phyloP scores from a whole-genome alignment of 495 filamentous ascomycete species.

The Penicillium crystallinum region DNA sequence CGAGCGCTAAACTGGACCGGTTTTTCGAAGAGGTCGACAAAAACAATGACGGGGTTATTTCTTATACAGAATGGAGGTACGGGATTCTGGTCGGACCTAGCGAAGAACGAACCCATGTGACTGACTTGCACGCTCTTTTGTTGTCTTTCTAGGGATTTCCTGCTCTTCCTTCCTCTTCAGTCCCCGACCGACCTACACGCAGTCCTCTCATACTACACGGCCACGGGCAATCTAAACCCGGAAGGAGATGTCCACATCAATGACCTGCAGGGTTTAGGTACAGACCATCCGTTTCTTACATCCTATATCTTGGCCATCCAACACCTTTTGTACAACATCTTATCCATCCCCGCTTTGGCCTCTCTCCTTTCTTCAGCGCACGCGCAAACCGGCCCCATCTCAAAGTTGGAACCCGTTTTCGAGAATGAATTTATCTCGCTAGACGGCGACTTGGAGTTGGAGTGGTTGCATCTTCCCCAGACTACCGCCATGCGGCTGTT shows the following conservation, averaged over 20 bases:
- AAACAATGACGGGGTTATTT: slow-evolving; percentile 84
- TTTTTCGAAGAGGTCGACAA: slow-evolving; percentile 89
- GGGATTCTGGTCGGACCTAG: slow-evolving; percentile 17
- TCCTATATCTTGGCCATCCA: slow-evolving; percentile 33
- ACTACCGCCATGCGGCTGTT: slow-evolving; percentile 46
- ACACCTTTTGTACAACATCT: slow-evolving; percentile 38
- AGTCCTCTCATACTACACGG: slow-evolving; percentile 86
- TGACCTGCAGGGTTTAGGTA: slow-evolving; percentile 94
- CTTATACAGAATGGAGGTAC: slow-evolving; percentile 95
- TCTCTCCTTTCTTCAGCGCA: slow-evolving; percentile 36
- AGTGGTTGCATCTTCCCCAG: slow-evolving; percentile 43
- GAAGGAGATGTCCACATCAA: slow-evolving; percentile 95
- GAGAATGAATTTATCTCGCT: slow-evolving; percentile 27
- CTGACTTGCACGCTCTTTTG: slow-evolving; percentile 2
- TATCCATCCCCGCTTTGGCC: slow-evolving; percentile 36
- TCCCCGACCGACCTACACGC: slow-evolving; percentile 66
- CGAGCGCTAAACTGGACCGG: slow-evolving; percentile 66
- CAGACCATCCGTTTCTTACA: slow-evolving; percentile 66
- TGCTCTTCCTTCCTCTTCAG: slow-evolving; percentile 83
- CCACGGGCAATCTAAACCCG: slow-evolving; percentile 81
- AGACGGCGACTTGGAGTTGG: slow-evolving; percentile 40
- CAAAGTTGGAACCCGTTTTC: slow-evolving; percentile 23
- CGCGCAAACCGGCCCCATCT: slow-evolving; percentile 28
- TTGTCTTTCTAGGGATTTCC: slow-evolving; percentile 66
- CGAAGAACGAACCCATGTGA: background rate